Evolutionary conservation across 176 grass and related monocot species (phyloP).

Genomic region (Puccinellia tenuiflora): DNA sequence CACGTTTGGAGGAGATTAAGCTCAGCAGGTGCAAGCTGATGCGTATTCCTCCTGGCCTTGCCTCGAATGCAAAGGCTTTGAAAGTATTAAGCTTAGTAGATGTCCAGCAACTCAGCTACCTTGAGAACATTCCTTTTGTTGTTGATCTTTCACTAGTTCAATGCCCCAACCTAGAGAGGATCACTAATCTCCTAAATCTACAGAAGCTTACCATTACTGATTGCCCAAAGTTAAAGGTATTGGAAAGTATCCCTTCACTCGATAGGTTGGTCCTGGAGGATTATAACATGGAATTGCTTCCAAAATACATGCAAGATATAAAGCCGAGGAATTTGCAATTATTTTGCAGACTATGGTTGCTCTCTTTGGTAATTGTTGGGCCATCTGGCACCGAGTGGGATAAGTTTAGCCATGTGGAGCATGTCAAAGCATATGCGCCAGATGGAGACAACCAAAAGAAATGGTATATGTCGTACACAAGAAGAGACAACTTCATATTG

Average conservation of each 20-base stretch:
- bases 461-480: neutral
- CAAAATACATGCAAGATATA: neutral
- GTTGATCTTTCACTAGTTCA: too few relatives aligned
- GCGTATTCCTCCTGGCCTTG: neutral
- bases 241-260: too few relatives aligned
- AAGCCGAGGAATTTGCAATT: neutral
- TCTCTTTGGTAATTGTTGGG: neutral
- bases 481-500: neutral
- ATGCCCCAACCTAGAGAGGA: too few relatives aligned
- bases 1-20: neutral
- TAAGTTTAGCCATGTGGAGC: neutral
- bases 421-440: neutral
- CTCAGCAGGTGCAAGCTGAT: neutral
- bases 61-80: neutral
- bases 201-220: too few relatives aligned
- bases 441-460: neutral
- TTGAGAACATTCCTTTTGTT: too few relatives aligned
- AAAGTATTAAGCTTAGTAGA: neutral
- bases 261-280: neutral
- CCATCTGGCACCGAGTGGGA: neutral
- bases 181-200: too few relatives aligned
- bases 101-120: neutral
- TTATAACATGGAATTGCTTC: neutral
- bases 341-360: neutral
- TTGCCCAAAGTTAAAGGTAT: too few relatives aligned